Evolutionary conservation across 176 grass and related monocot genomes (phyloP).

Genomic region (Lolium rigidum): DNA sequence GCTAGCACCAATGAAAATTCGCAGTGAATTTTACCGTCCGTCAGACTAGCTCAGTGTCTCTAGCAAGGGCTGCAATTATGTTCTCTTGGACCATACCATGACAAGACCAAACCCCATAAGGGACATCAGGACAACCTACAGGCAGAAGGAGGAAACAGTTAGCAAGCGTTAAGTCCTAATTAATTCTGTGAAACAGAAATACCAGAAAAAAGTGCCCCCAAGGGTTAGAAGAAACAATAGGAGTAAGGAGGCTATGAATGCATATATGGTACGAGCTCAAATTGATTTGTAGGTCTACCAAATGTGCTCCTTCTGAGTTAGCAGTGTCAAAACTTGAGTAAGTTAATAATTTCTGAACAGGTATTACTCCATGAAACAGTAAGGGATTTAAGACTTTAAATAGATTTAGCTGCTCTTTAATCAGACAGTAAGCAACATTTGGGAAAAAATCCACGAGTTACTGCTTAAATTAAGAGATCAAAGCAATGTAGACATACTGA

Average conservation of each 20-base stretch:
- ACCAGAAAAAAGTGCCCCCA: neutral
- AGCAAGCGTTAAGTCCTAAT: conserved; percentile 7
- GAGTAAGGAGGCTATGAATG: neutral
- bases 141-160: neutral
- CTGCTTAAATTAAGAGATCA: neutral
- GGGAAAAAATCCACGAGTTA: neutral
- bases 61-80: conserved; percentile 12
- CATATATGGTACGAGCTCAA: neutral
- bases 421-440: neutral
- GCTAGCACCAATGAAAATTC: neutral
- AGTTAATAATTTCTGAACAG: neutral
- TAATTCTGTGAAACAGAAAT: neutral
- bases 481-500: conserved; percentile 61
- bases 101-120: conserved; percentile 93
- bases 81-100: conserved; percentile 90
- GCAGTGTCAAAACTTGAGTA: neutral
- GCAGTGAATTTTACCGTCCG: neutral
- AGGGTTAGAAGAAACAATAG: neutral
- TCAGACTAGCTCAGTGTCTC: neutral
- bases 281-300: conserved; percentile 3
- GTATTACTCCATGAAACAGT: conserved; percentile 15
- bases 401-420: neutral
- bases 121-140: conserved; percentile 99
- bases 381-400: neutral
- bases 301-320: conserved; percentile 13